Base-by-base conservation (phyloP, 1,284 basidiomycete species). In the Marasmius tenuissimus region DNA sequence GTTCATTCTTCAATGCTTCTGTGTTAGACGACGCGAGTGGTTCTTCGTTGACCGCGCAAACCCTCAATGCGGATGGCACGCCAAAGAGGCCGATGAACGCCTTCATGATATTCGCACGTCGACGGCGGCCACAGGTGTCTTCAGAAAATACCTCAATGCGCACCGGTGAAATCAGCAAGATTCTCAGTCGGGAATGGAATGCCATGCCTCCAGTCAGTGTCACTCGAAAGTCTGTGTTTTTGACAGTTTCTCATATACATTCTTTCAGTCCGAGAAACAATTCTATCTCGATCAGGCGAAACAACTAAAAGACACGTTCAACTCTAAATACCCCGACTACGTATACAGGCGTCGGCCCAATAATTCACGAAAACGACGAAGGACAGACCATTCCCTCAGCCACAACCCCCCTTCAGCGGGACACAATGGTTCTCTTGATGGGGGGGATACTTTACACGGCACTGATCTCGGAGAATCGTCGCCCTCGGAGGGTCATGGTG, bases 11-110 rank as follows among this genome's bases (percentile, higher is more conserved):
- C 27, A 27, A 27, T 54, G 9, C 20, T 34, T 42, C 10, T 22
- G 20, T 27, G 22, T 27, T 18, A 60, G 55, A 60, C 49, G 81
- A 84, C 47, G 84, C 84, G 63, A 68, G 78, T 45, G 81, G 85
- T 67, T 69, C 77, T 59, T 76, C 85, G 1, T 75, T 93, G 69
- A 92, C 86, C 16, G 83, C 84, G 3, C 91, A 93, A 75, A 86
- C 89, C 16, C 80, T 93, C 61, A 93, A 93, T 71, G 80, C 89
- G 0, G 91, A 93, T 70, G 91, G 91, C 38, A 93, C 91, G 48
- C 91, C 92, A 27, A 92, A 92, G 71, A 85, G 91, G 11, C 91
- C 91, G 47, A 93, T 93, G 91, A 93, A 93, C 72, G 92, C 91
- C 27, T 93, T 93, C 76, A 93, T 93, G 91, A 93, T 93, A 63